A percentile compares a stretch with the other conserved stretches of the same genome.
phyloP scores from a whole-genome alignment of 208 protist genomes.

The Leishmania gerbilli region DNA sequence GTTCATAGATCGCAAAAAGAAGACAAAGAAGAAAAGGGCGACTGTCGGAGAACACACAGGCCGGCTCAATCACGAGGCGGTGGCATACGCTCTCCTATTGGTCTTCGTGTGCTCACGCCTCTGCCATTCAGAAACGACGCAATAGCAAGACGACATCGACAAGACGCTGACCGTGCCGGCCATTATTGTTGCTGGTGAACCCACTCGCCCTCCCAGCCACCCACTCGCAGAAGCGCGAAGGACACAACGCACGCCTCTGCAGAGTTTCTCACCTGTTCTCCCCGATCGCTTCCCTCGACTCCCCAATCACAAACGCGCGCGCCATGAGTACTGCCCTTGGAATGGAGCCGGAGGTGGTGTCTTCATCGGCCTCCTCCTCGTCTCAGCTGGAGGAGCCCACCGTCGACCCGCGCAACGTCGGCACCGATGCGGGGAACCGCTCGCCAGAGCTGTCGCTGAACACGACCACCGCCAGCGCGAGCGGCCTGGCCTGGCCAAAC shows the following conservation, averaged over 20 bases:
- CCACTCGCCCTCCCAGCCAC: background rate
- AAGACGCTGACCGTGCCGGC: background rate
- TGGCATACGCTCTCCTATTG: background rate
- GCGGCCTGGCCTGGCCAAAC: slow-evolving; percentile 10
- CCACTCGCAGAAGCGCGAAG: background rate
- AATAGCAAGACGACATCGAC: background rate
- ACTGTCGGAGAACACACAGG: background rate
- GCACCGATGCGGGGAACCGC: background rate
- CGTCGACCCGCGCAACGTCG: slow-evolving; percentile 10
- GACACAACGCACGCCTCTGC: background rate
- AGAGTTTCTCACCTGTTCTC: background rate
- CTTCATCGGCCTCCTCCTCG: slow-evolving; percentile 34
- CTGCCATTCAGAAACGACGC: background rate
- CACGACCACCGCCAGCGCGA: background rate
- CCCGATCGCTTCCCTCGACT: background rate
- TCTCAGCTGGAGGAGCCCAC: slow-evolving; percentile 18
- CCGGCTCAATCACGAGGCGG: background rate
- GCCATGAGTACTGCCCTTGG: slow-evolving; percentile 17
- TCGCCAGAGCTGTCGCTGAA: slow-evolving; percentile 15
- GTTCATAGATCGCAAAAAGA: slow-evolving; percentile 5
- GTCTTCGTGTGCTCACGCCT: background rate
- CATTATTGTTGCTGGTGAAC: background rate
- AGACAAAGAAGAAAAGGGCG: background rate
- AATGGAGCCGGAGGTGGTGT: slow-evolving; percentile 18
- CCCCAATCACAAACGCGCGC: background rate